Percentiles rank a stretch among this genome's conserved stretches.
These are phyloP conservation scores for Chaetomium cochliodes DNA, from an alignment of 495 filamentous ascomycete genomes.

Conservation along the genomic window DNA sequence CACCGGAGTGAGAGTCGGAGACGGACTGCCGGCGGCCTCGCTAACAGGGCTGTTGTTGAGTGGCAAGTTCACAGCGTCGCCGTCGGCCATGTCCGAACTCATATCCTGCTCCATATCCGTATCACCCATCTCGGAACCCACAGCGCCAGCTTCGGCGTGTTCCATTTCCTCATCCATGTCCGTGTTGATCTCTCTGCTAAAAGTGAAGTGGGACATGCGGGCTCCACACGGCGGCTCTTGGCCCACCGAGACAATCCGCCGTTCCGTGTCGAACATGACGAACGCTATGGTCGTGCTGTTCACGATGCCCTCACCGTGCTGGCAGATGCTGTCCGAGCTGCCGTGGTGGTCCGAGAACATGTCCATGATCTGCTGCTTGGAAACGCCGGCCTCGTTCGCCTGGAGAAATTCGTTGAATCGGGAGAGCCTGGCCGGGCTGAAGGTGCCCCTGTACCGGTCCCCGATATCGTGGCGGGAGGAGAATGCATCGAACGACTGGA, in stretches of 20 bases:
- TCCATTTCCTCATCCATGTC: neutral
- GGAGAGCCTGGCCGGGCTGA: neutral
- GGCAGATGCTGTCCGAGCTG: neutral
- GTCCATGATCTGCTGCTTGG: neutral
- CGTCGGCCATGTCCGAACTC: no score
- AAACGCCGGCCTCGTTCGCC: neutral
- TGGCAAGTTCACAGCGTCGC: no score
- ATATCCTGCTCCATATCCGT: neutral
- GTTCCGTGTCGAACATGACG: neutral
- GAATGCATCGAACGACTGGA: constrained; percentile 7
- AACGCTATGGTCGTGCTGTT: constrained; percentile 1
- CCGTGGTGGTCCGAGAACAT: constrained; percentile 10
- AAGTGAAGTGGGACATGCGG: neutral
- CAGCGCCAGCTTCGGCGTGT: neutral
- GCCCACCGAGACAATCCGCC: constrained; percentile 8
- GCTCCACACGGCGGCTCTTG: constrained; percentile 11
- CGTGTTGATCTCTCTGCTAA: neutral
- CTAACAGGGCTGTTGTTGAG: no score
- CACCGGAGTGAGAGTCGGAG: neutral
- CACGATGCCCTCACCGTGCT: neutral
- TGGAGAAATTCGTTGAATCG: neutral
- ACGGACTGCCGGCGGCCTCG: neutral
- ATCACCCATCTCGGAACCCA: neutral
- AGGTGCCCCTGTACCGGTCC: neutral
- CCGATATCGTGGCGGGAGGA: neutral